These are phyloP conservation scores for Aspergillus ustus DNA, from an alignment of 2,329 filamentous ascomycete genomes.

Conservation along the genomic window DNA sequence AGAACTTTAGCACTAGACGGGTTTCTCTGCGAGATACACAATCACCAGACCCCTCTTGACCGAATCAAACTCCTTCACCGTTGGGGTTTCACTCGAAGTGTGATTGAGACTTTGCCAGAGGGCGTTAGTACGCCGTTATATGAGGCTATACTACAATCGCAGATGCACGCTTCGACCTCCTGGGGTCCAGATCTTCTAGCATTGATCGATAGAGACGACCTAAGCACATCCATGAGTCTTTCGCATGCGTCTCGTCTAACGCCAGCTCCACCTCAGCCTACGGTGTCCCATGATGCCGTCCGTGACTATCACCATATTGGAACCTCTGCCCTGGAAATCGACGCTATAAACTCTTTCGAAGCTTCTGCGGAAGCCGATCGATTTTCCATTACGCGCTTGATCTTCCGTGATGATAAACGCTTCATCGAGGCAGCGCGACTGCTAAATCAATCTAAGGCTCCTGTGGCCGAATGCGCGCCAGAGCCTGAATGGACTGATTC, in stretches of 20 bases:
- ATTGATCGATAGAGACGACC: conserved; percentile 80
- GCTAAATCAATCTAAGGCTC: conserved; percentile 81
- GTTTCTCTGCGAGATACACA: conserved; percentile 65
- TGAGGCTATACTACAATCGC: conserved; percentile 83
- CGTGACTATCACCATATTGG: conserved; percentile 83
- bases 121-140: conserved; percentile 78
- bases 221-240: conserved; percentile 67
- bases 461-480: conserved; percentile 76
- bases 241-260: conserved; percentile 37
- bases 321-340: conserved; percentile 52
- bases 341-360: conserved; percentile 65
- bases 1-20: conserved; percentile 72
- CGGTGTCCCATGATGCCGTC: conserved; percentile 67
- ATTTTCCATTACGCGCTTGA: conserved; percentile 77
- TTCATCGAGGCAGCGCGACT: conserved; percentile 83
- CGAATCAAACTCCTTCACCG: conserved; percentile 75
- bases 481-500: conserved; percentile 81
- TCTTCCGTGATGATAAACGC: conserved; percentile 90
- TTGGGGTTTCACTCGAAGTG: conserved; percentile 64
- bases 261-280: conserved; percentile 36
- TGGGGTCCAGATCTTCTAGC: conserved; percentile 75
- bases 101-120: conserved; percentile 85
- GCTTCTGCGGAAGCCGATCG: conserved; percentile 83
- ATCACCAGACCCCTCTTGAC: conserved; percentile 58
- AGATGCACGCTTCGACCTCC: conserved; percentile 75